These are phyloP conservation scores for Ajuga chamaepitys DNA, from an alignment of 257 asterid genomes.

Conservation along the genomic window DNA sequence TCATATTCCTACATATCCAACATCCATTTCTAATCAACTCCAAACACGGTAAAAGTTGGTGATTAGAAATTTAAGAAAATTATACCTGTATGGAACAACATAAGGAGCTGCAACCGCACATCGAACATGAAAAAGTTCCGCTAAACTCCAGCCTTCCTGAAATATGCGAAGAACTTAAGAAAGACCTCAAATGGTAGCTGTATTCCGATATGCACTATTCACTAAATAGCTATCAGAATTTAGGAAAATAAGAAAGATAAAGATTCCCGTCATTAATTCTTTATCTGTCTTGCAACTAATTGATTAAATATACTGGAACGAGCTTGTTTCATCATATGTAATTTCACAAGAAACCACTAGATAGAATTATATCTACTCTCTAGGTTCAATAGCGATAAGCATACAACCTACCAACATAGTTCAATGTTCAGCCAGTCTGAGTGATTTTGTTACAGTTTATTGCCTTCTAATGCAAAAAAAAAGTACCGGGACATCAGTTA, in stretches of 20 bases:
- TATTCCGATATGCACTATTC: neutral
- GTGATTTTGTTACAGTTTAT: neutral
- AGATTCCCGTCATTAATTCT: neutral
- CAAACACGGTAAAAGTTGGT: neutral
- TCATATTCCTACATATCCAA: neutral
- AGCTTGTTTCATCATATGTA: neutral
- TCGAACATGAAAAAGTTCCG: constrained; percentile 71
- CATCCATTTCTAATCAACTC: neutral
- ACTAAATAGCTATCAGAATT: neutral
- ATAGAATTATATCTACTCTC: neutral
- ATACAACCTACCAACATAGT: too few species aligned
- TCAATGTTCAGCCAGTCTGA: constrained; percentile 6
- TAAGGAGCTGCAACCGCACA: constrained; percentile 94
- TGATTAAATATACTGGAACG: neutral
- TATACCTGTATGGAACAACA: constrained; percentile 90
- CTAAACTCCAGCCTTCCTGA: constrained; percentile 99
- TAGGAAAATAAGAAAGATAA: neutral
- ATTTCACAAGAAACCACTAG: neutral
- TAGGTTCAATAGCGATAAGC: too few species aligned
- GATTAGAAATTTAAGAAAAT: neutral
- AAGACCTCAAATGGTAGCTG: constrained; percentile 1
- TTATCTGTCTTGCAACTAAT: constrained; percentile 6
- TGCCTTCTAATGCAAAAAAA: neutral
- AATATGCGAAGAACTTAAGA: constrained; percentile 11
- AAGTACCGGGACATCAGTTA: neutral